Conservation (phyloP, 306 rosid species). For the Luffa aegyptiaca region DNA sequence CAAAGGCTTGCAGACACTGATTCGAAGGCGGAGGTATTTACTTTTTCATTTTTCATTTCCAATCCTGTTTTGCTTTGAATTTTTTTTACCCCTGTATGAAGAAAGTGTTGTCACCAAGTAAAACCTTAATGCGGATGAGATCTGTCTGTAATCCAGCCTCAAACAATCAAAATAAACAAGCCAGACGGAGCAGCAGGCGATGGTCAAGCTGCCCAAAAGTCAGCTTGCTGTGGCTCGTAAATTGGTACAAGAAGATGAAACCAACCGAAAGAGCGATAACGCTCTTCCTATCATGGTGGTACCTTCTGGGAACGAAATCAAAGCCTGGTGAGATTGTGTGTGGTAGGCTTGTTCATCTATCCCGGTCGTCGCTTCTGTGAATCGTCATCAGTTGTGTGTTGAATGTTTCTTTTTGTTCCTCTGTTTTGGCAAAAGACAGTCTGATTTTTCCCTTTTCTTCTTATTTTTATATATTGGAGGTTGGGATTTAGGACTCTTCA, state of each 20-base stretch:
- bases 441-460: background rate
- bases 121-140: background rate
- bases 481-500: conserved; percentile 12
- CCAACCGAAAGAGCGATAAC: conserved; percentile 13
- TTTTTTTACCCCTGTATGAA: background rate
- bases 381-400: conserved; percentile 3
- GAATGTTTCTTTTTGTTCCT: conserved; percentile 16
- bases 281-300: background rate
- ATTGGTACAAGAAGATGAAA: background rate
- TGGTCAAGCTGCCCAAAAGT: conserved; percentile 45
- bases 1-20: conserved; percentile 76
- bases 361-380: background rate
- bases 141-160: conserved; percentile 34
- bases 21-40: conserved; percentile 26
- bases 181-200: conserved; percentile 30
- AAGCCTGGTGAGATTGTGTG: background rate
- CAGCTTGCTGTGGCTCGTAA: conserved; percentile 65
- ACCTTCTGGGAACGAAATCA: background rate
- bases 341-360: conserved; percentile 5
- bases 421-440: conserved; percentile 9
- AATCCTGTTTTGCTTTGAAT: background rate
- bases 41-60: no score
- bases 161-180: conserved; percentile 56
- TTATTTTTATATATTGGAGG: background rate
- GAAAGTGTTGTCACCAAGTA: background rate